Conservation (phyloP, 345 rosid genomes). For the Moringa oleifera region DNA sequence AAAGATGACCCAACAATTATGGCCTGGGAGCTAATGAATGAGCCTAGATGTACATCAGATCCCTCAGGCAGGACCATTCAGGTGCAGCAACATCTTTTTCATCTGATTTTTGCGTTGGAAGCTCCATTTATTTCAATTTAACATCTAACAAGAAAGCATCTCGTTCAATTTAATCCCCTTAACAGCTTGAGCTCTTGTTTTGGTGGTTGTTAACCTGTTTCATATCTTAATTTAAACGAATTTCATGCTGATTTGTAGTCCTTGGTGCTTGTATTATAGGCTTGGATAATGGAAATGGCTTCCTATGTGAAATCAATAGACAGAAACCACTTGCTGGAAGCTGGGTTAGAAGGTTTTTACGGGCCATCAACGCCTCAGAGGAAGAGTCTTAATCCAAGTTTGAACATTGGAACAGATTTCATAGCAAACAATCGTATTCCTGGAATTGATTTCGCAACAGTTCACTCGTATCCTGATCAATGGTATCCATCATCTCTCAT, state of each 20-base stretch:
- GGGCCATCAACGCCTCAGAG: constrained; percentile 69
- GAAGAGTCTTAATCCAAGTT: constrained; percentile 60
- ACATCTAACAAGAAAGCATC: too few species aligned
- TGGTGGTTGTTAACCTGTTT: too few species aligned
- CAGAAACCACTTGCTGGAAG: constrained; percentile 74
- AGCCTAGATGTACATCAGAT: constrained; percentile 90
- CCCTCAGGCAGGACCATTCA: constrained; percentile 75
- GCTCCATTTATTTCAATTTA: too few species aligned
- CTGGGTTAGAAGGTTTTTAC: constrained; percentile 86
- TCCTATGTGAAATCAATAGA: constrained; percentile 70
- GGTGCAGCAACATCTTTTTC: constrained; percentile 32
- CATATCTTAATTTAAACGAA: not conserved
- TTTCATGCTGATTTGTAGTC: not conserved
- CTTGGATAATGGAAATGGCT: constrained; percentile 90
- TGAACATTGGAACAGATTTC: constrained; percentile 78
- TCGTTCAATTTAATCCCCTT: too few species aligned
- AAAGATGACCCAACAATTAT: constrained; percentile 92
- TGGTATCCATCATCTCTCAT: constrained; percentile 43
- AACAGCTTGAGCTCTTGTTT: too few species aligned
- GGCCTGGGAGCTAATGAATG: constrained; percentile 99
- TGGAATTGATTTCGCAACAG: constrained; percentile 78
- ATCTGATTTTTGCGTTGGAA: not conserved
- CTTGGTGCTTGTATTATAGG: constrained; percentile 29
- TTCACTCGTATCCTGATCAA: constrained; percentile 91
- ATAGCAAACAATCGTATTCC: constrained; percentile 69